Evolutionary conservation across 208 protist genomes (phyloP).

Genomic region (Strigomonas culicis): DNA sequence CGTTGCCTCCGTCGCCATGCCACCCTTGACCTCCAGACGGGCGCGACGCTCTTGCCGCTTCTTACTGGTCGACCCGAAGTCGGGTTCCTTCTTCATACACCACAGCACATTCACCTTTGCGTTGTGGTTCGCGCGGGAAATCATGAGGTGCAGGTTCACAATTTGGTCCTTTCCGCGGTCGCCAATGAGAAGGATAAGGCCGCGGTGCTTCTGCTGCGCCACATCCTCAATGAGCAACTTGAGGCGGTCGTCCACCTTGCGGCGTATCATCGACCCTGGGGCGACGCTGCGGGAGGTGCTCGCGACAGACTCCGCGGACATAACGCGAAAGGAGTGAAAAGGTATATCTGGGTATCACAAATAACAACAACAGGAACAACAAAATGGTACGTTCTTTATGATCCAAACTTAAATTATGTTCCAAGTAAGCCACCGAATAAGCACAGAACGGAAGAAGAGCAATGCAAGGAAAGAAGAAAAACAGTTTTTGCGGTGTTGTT

Average conservation of each 20-base stretch:
- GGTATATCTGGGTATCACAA: too few relatives aligned
- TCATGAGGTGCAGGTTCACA: conserved; percentile 99
- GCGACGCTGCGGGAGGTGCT: conserved; percentile 23
- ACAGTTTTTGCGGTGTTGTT: too few relatives aligned
- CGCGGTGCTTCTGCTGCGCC: conserved; percentile 94
- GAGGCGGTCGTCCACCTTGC: conserved; percentile 95
- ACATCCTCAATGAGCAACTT: conserved; percentile 96
- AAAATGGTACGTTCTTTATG: too few relatives aligned
- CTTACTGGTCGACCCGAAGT: conserved; percentile 93
- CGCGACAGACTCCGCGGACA: conserved; percentile 32
- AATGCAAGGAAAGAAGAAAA: too few relatives aligned
- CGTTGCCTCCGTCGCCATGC: conserved; percentile 88
- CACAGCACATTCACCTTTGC: conserved; percentile 97
- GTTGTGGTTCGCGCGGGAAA: conserved; percentile 96
- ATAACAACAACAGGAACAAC: too few relatives aligned
- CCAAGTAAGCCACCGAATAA: too few relatives aligned
- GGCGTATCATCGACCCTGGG: conserved; percentile 43
- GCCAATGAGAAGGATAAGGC: conserved; percentile 98
- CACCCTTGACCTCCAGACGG: conserved; percentile 94
- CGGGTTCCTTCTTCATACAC: conserved; percentile 99
- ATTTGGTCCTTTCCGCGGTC: conserved; percentile 97
- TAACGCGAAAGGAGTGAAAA: conserved; percentile 2
- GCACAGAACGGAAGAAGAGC: too few relatives aligned
- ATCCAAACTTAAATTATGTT: too few relatives aligned
- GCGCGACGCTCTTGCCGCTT: conserved; percentile 95